Percentiles rank a stretch among this genome's conserved stretches.
Evolutionary conservation across 2,329 filamentous ascomycete genomes (phyloP).

Genomic region (Claviceps capensis): DNA sequence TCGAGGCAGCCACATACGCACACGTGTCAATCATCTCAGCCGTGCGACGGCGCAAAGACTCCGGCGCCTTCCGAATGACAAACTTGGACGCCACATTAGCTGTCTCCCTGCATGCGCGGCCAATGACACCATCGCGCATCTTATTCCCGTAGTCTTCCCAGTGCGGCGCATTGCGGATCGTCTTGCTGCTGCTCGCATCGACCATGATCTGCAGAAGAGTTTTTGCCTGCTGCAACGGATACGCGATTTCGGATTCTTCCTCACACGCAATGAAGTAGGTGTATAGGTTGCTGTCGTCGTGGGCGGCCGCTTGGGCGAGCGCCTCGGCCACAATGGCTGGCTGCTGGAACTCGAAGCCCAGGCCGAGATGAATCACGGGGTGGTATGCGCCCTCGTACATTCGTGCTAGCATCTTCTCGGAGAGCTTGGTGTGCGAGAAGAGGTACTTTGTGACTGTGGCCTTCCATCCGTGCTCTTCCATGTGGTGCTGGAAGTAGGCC

Average conservation of each 20-base stretch:
- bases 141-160: conserved; percentile 17
- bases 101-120: background rate
- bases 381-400: conserved; percentile 41
- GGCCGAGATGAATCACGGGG: conserved; percentile 54
- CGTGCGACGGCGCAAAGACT: conserved; percentile 20
- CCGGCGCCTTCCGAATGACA: background rate
- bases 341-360: conserved; percentile 54
- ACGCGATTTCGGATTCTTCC: background rate
- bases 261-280: conserved; percentile 23
- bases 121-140: conserved; percentile 45
- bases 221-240: background rate
- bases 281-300: conserved; percentile 23
- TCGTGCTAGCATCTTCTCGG: conserved; percentile 44
- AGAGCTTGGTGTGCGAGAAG: conserved; percentile 40
- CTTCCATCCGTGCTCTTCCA: conserved; percentile 39
- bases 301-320: conserved; percentile 48
- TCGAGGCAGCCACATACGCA: conserved; percentile 15
- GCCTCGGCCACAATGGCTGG: conserved; percentile 53
- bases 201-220: background rate
- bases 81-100: background rate
- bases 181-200: conserved; percentile 3
- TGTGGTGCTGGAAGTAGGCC: conserved; percentile 47
- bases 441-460: conserved; percentile 39
- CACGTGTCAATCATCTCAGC: conserved; percentile 18
- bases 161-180: conserved; percentile 33